Base-by-base conservation (phyloP, 2,329 filamentous ascomycete species). In the Dissoconium aciculare region DNA sequence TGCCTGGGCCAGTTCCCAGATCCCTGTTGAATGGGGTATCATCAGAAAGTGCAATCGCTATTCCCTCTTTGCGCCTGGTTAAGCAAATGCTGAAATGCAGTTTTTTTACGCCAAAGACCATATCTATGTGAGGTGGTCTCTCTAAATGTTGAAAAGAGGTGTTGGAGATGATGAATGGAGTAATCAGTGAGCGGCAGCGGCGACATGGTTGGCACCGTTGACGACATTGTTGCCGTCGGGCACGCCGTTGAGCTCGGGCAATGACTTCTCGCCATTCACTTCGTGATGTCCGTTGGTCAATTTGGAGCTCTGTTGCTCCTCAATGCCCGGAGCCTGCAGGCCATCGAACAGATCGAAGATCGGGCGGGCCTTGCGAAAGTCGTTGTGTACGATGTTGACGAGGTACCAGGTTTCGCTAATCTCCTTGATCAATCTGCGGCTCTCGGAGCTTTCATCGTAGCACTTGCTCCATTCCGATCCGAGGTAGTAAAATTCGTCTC, bases 311-410 rank as follows among this genome's bases (percentile, higher is more conserved):
- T 29, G 15, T 28, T 26, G 34, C 15, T 31, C 25, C 39, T 80
- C 69, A 29, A 84, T 59, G 38, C 74, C 69, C 27, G 71, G 59
- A n/a, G 81, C 72, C 37, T 69, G 55, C 3, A 98, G 66, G 14
- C 73, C 83, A 11, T 85, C 70, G 53, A 98, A 89, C 15, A 95
- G 64, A 27, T 79, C 70, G 54, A 93, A 95, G 44, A 98, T 79
- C 33, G 74, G 76, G 31, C 73, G 67, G 33, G 72, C 73, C 46
- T 83, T 68, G 54, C 92, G 83, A 74, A 98, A 98, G 55, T 98
- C 84, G 51, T 98, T 98, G 63, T 98, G 84, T 15, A 98, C 89
- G 46, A 98, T 93, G 52, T 98, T 98, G 45, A 98, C 71, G 35
- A 98, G 64, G 52, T 84, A 87, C 84, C 87, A 98, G 31, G 74